Base-by-base conservation (phyloP, 345 rosid genomes). In the Ailanthus altissimus region DNA sequence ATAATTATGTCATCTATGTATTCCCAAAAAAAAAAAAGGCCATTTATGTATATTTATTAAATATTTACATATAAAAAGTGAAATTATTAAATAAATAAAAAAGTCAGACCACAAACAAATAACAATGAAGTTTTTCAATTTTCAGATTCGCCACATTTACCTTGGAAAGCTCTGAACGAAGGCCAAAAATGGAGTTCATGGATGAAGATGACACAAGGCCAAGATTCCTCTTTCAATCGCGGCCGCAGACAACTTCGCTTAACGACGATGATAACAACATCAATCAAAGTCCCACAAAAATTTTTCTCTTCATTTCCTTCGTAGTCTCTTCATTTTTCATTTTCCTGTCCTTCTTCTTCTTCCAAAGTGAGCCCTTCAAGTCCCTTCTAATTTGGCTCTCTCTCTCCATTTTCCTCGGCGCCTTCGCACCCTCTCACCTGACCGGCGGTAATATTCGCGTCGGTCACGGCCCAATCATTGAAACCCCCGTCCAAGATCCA, bases 171-270 rank as follows among this genome's bases (percentile, higher is more conserved):
- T 61, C 5, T 21, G 50, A 28, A 36, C 15, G 13, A 7, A 42
- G 21, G 5, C 26, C 28, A 21, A 38, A 45, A 75, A 94, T 96
- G 98, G 99, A 96, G 89, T 96, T 91, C 71, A 70, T 81, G 68
- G 99, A 96, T 82, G 99, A 93, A 74, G 98, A 92, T 80, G 98
- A 93, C 81, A 78, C 87, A 2, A 88, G 92, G 70, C 98, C 96
- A 28, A 85, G 93, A 81, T 84, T 93, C 81, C 85, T 90, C 76
- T 85, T 93, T 77, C 96, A 90, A 40, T 86, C 98, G 25, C 91
- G 90, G n/a, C 86, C 86, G 9, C 76, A 75, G 23, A 65, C 81
- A 26, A 80, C 88, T 21, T 79, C 81, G 4, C 78, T 64, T 9
- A 49, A 75, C 57, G 32, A 69, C 18, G 57, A 50, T 16, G 21